phyloP scores from a whole-genome alignment of 345 rosid species.

The Eucalyptus grandis region DNA sequence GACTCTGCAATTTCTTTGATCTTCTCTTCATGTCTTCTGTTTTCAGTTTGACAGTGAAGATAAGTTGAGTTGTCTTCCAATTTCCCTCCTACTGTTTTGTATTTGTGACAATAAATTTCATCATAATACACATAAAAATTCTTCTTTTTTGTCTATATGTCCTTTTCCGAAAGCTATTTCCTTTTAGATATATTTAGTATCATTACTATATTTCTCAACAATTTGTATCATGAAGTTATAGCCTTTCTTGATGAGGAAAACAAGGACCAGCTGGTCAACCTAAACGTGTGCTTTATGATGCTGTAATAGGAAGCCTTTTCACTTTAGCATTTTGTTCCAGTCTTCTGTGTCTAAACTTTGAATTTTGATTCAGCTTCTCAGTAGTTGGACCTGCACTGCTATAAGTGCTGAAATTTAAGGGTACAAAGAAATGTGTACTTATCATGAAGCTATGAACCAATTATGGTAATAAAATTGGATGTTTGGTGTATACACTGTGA shows the following conservation, averaged over 20 bases:
- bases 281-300: not conserved
- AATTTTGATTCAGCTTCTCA: not conserved
- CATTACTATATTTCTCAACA: not conserved
- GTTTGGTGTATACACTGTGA: not conserved
- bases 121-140: not conserved
- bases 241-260: not conserved
- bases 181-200: not conserved
- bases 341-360: not conserved
- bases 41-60: not conserved
- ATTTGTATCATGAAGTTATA: not conserved
- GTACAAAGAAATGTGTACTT: not conserved
- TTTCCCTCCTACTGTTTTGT: not conserved
- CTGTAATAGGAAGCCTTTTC: not conserved
- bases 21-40: not conserved
- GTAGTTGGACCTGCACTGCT: not conserved
- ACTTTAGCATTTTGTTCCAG: not conserved
- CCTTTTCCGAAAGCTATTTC: not conserved
- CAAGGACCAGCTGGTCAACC: not conserved
- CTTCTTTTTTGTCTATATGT: not conserved
- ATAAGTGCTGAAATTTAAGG: not conserved
- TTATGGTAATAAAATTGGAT: not conserved
- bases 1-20: not conserved
- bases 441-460: not conserved
- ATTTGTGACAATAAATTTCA: not conserved
- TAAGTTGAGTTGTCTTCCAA: not conserved